Evolutionary conservation across 768 basidiomycete species (phyloP), one percentile per base, ranked within the genome.

Genomic region (Postia placenta): DNA sequence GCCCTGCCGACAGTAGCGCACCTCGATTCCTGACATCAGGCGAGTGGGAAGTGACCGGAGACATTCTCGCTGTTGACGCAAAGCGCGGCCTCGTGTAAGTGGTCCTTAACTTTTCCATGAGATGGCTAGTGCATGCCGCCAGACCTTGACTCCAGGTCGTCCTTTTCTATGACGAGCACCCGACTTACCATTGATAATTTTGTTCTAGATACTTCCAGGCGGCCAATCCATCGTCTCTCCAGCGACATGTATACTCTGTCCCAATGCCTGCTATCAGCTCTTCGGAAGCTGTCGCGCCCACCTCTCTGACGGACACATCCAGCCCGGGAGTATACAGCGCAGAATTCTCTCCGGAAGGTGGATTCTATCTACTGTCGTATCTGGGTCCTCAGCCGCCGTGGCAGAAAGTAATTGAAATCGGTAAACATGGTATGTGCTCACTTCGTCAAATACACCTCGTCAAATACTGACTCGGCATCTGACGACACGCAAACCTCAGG

Each of bases 1-100:
- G 78, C 55, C 85, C 92, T 5, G 80, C 86, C 2, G 77, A 75
- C 51, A 74, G 85, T 15, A 67, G 72, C 24, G 78, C 73, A 1
- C 92, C 94, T 2, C 76, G 69, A 27, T 99, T 91, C 72, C 71
- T 99, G 33, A 98, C 95, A 1, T 74, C 74, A 1, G 95, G 95
- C 1, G 63, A 80, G 15, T 96, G 93, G 93, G 95, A 99, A 66
- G 91, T 98, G 4, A 83, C 83, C 2, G 76, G 74, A 11, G 76
- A 76, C 6, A 83, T 96, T 54, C 69, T 76, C 49, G 87, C 78
- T 4, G 79, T 97, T 24, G 87, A 97, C 62, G 55, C 70, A 9
- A 67, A 74, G 39, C 78, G 77, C 42, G 79, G 81, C 23, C 60
- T 86, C 27, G 84, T 92, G 89, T 96, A 63, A 64, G 38, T 41